Evolutionary conservation across 805 yeast genomes (phyloP).

Genomic region (Zygoascus biomembranicola): DNA sequence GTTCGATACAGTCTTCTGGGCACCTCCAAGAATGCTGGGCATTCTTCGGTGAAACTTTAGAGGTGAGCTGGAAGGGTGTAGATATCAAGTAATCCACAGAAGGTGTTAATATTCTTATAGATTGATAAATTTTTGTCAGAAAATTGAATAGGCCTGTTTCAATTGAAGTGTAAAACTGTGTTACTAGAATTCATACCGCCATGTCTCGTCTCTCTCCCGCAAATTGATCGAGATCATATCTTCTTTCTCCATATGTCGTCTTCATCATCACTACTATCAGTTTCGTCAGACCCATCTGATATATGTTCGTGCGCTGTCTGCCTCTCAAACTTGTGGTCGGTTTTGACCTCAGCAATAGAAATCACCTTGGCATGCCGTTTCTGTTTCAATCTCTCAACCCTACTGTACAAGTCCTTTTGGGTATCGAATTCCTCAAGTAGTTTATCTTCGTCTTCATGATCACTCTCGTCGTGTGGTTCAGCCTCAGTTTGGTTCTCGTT

Average conservation of each 20-base stretch:
- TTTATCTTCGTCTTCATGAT: conserved; percentile 4
- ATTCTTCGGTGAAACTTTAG: no score
- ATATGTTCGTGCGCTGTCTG: background rate
- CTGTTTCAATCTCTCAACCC: conserved; percentile 7
- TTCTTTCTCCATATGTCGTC: conserved; percentile 7
- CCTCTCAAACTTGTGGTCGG: background rate
- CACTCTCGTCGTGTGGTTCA: conserved; percentile 1
- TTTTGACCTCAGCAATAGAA: background rate
- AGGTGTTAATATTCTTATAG: no score
- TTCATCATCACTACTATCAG: background rate
- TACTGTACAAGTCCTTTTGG: conserved; percentile 7
- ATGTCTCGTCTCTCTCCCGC: background rate
- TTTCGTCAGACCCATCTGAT: background rate
- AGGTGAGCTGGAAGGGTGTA: no score
- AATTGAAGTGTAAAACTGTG: no score
- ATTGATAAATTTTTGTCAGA: no score
- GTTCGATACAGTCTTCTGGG: conserved; percentile 39
- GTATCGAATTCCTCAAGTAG: conserved; percentile 8
- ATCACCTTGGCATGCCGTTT: background rate
- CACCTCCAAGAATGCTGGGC: background rate
- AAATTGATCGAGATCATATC: background rate
- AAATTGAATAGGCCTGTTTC: no score
- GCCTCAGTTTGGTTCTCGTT: background rate
- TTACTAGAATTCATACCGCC: no score
- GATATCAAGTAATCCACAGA: no score